Evolutionary conservation across 2,329 filamentous ascomycete genomes (phyloP).

Genomic region (Cephalotrichum gorgonifer): DNA sequence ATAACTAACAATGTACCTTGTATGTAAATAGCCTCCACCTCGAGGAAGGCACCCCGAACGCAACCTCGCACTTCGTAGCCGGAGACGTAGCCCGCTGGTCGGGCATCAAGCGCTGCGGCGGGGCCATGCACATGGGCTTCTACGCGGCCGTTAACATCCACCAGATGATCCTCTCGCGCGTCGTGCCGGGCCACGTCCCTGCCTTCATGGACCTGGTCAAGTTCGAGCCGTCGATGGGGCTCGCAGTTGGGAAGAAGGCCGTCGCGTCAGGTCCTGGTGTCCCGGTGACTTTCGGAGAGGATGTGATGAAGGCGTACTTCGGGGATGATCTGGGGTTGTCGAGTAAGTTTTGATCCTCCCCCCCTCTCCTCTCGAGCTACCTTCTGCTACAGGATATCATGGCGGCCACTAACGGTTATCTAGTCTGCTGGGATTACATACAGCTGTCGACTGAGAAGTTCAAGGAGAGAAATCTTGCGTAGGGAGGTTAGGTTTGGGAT

Average conservation of each 20-base stretch:
- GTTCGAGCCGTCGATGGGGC: conserved; percentile 56
- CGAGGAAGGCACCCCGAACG: conserved; percentile 40
- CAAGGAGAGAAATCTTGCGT: conserved; percentile 4
- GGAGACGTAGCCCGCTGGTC: conserved; percentile 64
- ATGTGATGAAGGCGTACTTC: conserved; percentile 55
- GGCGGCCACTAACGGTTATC: conserved; percentile 5
- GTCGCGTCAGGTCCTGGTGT: conserved; percentile 48
- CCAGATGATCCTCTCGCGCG: conserved; percentile 42
- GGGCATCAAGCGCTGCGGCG: conserved; percentile 70
- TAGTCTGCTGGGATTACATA: conserved; percentile 48
- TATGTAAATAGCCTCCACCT: conserved; percentile 43
- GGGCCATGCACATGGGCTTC: conserved; percentile 64
- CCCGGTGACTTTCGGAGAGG: conserved; percentile 49
- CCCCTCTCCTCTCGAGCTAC: too few relatives aligned
- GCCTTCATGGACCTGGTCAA: conserved; percentile 38
- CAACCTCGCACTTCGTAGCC: conserved; percentile 52
- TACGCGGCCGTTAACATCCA: conserved; percentile 57
- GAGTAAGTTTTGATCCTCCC: conserved; percentile 36
- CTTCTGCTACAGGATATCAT: conserved; percentile 5
- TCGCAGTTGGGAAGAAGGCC: conserved; percentile 61
- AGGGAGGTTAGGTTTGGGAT: background rate
- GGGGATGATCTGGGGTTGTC: conserved; percentile 56
- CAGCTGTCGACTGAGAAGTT: conserved; percentile 24
- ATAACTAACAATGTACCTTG: background rate
- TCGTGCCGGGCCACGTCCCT: conserved; percentile 27